A percentile compares a stretch with the other conserved stretches of the same genome.
These are phyloP conservation scores for Monosporascus ibericus DNA, from an alignment of 2,329 filamentous ascomycete genomes.

Conservation along the genomic window DNA sequence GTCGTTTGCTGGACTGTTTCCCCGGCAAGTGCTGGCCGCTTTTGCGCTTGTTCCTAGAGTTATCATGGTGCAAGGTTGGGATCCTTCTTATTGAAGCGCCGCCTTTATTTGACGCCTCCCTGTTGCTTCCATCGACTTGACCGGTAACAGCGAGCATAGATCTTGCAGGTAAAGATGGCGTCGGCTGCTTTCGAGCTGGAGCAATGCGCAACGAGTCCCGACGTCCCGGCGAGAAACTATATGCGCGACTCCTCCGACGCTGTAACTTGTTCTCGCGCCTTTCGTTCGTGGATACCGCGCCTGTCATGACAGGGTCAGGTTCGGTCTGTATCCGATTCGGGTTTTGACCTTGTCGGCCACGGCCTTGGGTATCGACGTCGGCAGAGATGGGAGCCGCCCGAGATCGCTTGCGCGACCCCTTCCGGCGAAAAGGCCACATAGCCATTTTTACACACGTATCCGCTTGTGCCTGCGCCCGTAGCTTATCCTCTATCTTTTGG, in stretches of 20 bases:
- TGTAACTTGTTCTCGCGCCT: slow-evolving; percentile 40
- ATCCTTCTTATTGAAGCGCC: slow-evolving; percentile 26
- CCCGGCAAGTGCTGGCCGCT: slow-evolving; percentile 54
- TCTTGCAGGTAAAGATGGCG: slow-evolving; percentile 17
- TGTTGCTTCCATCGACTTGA: slow-evolving; percentile 6
- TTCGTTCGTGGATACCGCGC: slow-evolving; percentile 22
- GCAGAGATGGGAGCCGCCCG: slow-evolving; percentile 24
- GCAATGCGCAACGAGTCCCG: slow-evolving; percentile 46
- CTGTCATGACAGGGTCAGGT: slow-evolving; percentile 12
- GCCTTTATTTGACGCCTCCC: slow-evolving; percentile 6
- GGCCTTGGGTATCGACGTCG: slow-evolving; percentile 10
- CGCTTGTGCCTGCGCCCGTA: slow-evolving; percentile 1
- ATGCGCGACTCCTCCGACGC: slow-evolving; percentile 41
- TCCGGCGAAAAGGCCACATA: slow-evolving; percentile 77
- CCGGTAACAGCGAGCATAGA: slow-evolving; percentile 8
- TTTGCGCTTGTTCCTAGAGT: slow-evolving; percentile 48
- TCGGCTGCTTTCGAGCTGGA: slow-evolving; percentile 20
- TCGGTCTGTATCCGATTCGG: slow-evolving; percentile 21
- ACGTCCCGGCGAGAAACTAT: slow-evolving; percentile 58
- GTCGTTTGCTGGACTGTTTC: slow-evolving; percentile 71
- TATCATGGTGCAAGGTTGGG: slow-evolving; percentile 49
- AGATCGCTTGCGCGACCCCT: slow-evolving; percentile 58
- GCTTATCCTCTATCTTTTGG: slow-evolving; percentile 3
- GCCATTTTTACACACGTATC: slow-evolving; percentile 48
- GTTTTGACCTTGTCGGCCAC: slow-evolving; percentile 11